These are phyloP conservation scores for Prorocentrum cordatum DNA, from an alignment of 169 alveolate genomes.

Conservation along the genomic window DNA sequence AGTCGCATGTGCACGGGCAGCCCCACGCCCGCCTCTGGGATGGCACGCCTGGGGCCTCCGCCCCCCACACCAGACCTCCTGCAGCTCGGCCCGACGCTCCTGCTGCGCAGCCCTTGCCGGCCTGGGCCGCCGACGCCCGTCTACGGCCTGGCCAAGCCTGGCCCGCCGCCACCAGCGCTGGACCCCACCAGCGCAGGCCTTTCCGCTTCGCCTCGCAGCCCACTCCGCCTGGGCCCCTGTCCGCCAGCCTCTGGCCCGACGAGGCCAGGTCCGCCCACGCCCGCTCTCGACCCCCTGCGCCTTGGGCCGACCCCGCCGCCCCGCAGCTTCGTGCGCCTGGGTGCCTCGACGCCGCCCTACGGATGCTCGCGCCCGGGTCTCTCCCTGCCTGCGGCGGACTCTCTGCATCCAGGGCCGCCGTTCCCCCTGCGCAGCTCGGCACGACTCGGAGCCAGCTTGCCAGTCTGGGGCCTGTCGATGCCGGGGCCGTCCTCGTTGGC, in stretches of 20 bases:
- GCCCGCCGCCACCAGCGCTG: background rate
- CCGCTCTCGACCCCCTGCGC: background rate
- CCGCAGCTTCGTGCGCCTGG: background rate
- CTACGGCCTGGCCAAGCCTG: constrained; percentile 6
- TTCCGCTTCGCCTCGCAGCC: background rate
- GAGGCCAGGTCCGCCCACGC: background rate
- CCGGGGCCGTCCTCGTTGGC: background rate
- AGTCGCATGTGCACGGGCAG: background rate
- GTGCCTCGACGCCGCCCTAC: background rate
- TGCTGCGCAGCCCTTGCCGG: background rate
- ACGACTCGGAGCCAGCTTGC: too few relatives aligned
- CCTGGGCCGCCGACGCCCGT: background rate
- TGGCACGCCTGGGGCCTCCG: background rate
- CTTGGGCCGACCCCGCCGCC: background rate
- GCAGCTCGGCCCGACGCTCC: background rate
- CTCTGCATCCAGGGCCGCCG: too few relatives aligned
- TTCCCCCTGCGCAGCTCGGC: too few relatives aligned
- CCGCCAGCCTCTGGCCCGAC: background rate
- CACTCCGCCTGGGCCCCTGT: background rate
- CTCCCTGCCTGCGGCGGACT: too few relatives aligned
- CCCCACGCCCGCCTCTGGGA: constrained; percentile 9
- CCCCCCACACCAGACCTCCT: background rate
- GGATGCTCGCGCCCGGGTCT: too few relatives aligned
- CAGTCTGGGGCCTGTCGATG: constrained; percentile 16
- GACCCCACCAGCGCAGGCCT: background rate